Evolutionary conservation across 2,329 filamentous ascomycete species (phyloP).

Genomic region (Fusarium heterosporum): DNA sequence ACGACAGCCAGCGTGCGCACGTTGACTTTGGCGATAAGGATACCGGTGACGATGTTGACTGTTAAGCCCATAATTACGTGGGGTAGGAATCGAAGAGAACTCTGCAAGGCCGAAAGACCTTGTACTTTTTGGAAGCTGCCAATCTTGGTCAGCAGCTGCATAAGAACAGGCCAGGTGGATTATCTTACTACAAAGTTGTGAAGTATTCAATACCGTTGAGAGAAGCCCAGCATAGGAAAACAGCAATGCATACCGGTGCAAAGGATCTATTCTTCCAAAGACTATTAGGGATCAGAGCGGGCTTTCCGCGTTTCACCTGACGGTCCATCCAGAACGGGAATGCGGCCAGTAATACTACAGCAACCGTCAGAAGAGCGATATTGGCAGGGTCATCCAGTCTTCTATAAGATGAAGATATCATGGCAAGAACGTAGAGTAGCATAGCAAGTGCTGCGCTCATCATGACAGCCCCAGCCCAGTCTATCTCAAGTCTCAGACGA

Average conservation of each 20-base stretch:
- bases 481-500: slow-evolving; percentile 56
- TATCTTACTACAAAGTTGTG: slow-evolving; percentile 58
- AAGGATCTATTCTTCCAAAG: slow-evolving; percentile 69
- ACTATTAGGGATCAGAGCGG: slow-evolving; percentile 70
- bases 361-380: slow-evolving; percentile 58
- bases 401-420: slow-evolving; percentile 53
- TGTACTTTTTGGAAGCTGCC: slow-evolving; percentile 62
- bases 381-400: slow-evolving; percentile 57
- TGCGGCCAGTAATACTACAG: slow-evolving; percentile 56
- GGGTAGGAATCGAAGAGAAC: slow-evolving; percentile 62
- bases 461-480: slow-evolving; percentile 64
- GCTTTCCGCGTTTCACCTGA: slow-evolving; percentile 59
- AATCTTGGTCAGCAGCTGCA: slow-evolving; percentile 10
- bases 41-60: slow-evolving; percentile 57
- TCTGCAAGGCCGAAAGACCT: slow-evolving; percentile 57
- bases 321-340: slow-evolving; percentile 68
- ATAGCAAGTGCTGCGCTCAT: slow-evolving; percentile 60
- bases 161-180: rapidly evolving
- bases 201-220: slow-evolving; percentile 63
- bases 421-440: slow-evolving; percentile 63
- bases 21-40: slow-evolving; percentile 54
- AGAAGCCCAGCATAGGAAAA: slow-evolving; percentile 60
- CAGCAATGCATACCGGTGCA: slow-evolving; percentile 64
- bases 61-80: slow-evolving; percentile 58
- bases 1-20: slow-evolving; percentile 55